Conservation (phyloP, 768 basidiomycete genomes). For the Suillus spraguei region DNA sequence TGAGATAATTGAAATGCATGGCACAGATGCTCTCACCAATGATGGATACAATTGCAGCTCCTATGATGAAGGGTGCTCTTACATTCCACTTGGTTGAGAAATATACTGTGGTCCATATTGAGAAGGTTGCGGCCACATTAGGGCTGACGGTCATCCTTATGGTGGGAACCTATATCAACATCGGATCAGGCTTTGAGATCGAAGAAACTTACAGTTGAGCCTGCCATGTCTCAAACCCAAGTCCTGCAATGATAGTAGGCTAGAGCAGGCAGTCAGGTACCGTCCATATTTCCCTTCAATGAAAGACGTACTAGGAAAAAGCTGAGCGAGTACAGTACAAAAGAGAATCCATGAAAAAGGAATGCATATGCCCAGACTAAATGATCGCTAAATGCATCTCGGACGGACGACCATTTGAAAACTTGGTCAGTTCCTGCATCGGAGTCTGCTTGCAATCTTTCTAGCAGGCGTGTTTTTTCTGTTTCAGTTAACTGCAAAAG, state of each 20-base stretch:
- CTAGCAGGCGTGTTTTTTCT: slow-evolving; percentile 52
- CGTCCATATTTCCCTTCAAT: neutral
- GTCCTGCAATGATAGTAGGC: slow-evolving; percentile 60
- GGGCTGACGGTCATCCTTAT: slow-evolving; percentile 62
- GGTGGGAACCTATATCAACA: neutral
- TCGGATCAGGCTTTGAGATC: neutral
- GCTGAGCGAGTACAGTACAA: slow-evolving; percentile 58
- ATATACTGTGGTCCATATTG: slow-evolving; percentile 55
- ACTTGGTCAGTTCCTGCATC: slow-evolving; percentile 55
- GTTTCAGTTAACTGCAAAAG: slow-evolving; percentile 47
- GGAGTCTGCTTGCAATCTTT: slow-evolving; percentile 52
- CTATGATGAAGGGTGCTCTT: slow-evolving; percentile 57
- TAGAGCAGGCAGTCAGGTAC: slow-evolving; percentile 19
- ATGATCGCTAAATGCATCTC: slow-evolving; percentile 58
- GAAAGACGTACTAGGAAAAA: slow-evolving; percentile 51
- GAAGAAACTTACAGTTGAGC: slow-evolving; percentile 51
- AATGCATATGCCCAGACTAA: slow-evolving; percentile 62
- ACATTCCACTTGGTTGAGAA: slow-evolving; percentile 46
- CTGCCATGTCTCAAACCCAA: slow-evolving; percentile 63
- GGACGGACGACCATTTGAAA: slow-evolving; percentile 60
- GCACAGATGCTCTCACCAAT: slow-evolving; percentile 40
- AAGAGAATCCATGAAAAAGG: slow-evolving; percentile 64
- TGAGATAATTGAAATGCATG: neutral
- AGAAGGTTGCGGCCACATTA: slow-evolving; percentile 50
- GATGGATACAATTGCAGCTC: slow-evolving; percentile 49